These are phyloP conservation scores for Dothideomycetidae sp. DNA, from an alignment of 2,329 filamentous ascomycete genomes.

Conservation along the genomic window DNA sequence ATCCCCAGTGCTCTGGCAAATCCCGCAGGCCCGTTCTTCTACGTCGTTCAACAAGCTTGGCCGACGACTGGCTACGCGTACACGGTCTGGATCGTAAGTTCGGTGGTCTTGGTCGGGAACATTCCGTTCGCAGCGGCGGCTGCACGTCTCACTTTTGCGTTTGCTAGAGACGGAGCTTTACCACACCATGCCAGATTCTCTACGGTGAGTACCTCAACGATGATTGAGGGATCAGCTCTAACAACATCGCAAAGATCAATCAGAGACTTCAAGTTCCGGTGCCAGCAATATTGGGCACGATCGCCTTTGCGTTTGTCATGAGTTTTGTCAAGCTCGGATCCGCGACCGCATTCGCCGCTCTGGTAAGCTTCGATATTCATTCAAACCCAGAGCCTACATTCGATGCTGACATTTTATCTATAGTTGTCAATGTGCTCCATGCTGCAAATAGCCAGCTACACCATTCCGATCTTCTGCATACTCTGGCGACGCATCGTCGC, in stretches of 20 bases:
- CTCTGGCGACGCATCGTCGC: slow-evolving; percentile 15
- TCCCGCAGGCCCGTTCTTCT: slow-evolving; percentile 22
- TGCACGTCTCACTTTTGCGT: slow-evolving; percentile 17
- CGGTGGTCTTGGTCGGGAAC: slow-evolving; percentile 13
- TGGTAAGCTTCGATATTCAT: not conserved
- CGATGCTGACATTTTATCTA: no score
- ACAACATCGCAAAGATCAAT: slow-evolving; percentile 5
- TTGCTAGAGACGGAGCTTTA: slow-evolving; percentile 18
- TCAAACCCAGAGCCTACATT: no score
- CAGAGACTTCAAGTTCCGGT: slow-evolving; percentile 12
- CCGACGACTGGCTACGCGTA: slow-evolving; percentile 12
- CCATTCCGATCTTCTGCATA: slow-evolving; percentile 15
- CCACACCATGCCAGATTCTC: slow-evolving; percentile 15
- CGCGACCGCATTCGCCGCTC: not conserved
- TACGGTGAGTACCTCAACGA: slow-evolving; percentile 1
- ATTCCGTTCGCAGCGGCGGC: slow-evolving; percentile 14
- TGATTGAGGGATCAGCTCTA: slow-evolving; percentile 4
- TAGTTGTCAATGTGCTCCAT: no score
- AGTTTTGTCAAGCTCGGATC: slow-evolving; percentile 14
- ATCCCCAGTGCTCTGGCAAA: slow-evolving; percentile 18
- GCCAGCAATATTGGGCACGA: slow-evolving; percentile 15
- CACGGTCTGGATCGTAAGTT: slow-evolving; percentile 13
- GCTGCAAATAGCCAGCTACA: not conserved
- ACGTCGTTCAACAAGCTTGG: slow-evolving; percentile 12
- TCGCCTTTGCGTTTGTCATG: slow-evolving; percentile 14